Percentiles rank a stretch among this genome's conserved stretches.
Evolutionary conservation across 1,284 basidiomycete species (phyloP).

Genomic region (Vanrija sp.): DNA sequence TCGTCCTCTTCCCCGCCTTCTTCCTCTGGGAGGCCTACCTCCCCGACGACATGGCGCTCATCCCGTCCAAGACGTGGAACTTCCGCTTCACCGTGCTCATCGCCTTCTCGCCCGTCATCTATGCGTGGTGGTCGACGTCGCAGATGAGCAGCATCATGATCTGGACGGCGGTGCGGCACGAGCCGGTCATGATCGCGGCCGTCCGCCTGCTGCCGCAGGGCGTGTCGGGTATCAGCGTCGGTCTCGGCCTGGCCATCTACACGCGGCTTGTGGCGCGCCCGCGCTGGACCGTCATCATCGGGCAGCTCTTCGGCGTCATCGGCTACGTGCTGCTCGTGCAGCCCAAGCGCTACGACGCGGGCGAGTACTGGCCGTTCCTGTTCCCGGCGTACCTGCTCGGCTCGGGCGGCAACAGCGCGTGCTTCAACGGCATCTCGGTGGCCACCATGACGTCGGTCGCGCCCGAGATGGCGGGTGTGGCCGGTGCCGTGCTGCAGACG

Average conservation of each 20-base stretch:
- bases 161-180: neutral
- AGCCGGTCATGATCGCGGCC: conserved; percentile 11
- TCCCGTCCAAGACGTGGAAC: conserved; percentile 23
- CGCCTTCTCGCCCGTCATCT: conserved; percentile 19
- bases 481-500: conserved; percentile 42
- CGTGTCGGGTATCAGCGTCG: conserved; percentile 1
- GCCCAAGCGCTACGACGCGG: conserved; percentile 11
- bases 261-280: conserved; percentile 2
- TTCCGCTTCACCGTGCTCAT: conserved; percentile 28
- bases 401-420: conserved; percentile 23
- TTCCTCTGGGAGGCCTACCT: conserved; percentile 21
- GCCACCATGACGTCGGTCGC: conserved; percentile 37
- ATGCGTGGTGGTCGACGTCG: conserved; percentile 16
- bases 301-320: conserved; percentile 16
- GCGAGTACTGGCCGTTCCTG: conserved; percentile 39
- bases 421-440: conserved; percentile 26
- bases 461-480: conserved; percentile 37
- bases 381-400: conserved; percentile 37
- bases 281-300: conserved; percentile 21
- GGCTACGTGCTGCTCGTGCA: conserved; percentile 5
- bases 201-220: conserved; percentile 13
- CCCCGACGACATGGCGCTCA: conserved; percentile 12
- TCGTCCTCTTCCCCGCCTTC: conserved; percentile 28
- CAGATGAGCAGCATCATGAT: conserved; percentile 6
- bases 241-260: neutral